Evolutionary conservation across 2,329 filamentous ascomycete species (phyloP).

Genomic region (Monilinia vaccinii-corymbosi): DNA sequence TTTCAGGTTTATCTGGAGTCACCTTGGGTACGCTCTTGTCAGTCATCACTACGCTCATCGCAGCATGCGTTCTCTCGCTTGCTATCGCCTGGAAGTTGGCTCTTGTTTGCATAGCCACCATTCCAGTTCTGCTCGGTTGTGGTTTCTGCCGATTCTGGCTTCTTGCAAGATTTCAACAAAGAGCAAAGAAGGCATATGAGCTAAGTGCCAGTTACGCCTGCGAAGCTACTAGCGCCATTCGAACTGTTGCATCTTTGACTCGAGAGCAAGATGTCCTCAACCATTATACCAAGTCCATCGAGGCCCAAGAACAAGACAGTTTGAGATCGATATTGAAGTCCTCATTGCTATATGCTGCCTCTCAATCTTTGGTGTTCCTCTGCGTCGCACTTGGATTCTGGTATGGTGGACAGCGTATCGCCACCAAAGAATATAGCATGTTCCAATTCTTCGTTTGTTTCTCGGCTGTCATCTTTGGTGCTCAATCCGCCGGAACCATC

Average conservation of each 20-base stretch:
- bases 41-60: constrained; percentile 69
- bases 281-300: constrained; percentile 61
- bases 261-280: constrained; percentile 72
- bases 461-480: constrained; percentile 78
- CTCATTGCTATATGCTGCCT: constrained; percentile 70
- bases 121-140: constrained; percentile 68
- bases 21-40: constrained; percentile 82
- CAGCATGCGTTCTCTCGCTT: constrained; percentile 61
- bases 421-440: constrained; percentile 58
- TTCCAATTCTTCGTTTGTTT: constrained; percentile 94
- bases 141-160: constrained; percentile 87
- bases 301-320: constrained; percentile 55
- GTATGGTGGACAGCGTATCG: constrained; percentile 77
- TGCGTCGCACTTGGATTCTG: constrained; percentile 85
- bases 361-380: constrained; percentile 76
- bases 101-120: constrained; percentile 68
- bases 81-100: constrained; percentile 81
- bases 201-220: constrained; percentile 79
- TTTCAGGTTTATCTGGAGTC: constrained; percentile 78
- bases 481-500: constrained; percentile 81
- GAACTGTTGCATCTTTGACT: constrained; percentile 85
- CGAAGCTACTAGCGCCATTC: constrained; percentile 87
- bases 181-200: constrained; percentile 72
- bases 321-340: constrained; percentile 68
- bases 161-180: constrained; percentile 67